phyloP scores from a whole-genome alignment of 306 rosid species.

The Quercus variabilis region DNA sequence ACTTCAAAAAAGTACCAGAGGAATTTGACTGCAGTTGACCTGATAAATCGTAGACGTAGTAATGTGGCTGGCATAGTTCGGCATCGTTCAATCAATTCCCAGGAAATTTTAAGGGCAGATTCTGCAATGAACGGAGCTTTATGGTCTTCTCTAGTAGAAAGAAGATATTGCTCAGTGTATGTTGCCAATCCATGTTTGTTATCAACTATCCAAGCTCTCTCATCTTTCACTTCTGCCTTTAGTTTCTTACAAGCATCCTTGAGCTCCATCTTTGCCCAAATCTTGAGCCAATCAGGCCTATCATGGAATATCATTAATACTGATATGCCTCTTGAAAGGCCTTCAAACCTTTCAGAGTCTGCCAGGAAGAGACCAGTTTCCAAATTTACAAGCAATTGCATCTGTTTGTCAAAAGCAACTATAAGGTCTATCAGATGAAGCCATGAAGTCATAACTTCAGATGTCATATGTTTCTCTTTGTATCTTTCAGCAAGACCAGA shows the following conservation, averaged over 20 bases:
- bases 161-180: conserved; percentile 26
- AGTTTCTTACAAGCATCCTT: conserved; percentile 64
- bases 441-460: conserved; percentile 53
- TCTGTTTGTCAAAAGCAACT: conserved; percentile 54
- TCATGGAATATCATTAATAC: conserved; percentile 51
- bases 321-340: conserved; percentile 44
- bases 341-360: conserved; percentile 46
- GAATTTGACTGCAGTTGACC: conserved; percentile 63
- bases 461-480: conserved; percentile 37
- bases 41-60: conserved; percentile 41
- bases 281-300: conserved; percentile 67
- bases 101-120: conserved; percentile 46
- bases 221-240: conserved; percentile 50
- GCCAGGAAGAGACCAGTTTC: conserved; percentile 39
- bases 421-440: conserved; percentile 63
- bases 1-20: conserved; percentile 69
- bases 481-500: conserved; percentile 52
- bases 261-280: conserved; percentile 78
- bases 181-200: conserved; percentile 24
- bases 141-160: conserved; percentile 46
- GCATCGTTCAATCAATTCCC: conserved; percentile 66
- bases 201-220: conserved; percentile 47
- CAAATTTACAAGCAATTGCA: conserved; percentile 52
- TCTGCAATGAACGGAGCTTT: conserved; percentile 63
- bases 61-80: conserved; percentile 52